Evolutionary conservation across 129 eudicot genomes (phyloP).

Genomic region (Ambrosia artemisiifolia): DNA sequence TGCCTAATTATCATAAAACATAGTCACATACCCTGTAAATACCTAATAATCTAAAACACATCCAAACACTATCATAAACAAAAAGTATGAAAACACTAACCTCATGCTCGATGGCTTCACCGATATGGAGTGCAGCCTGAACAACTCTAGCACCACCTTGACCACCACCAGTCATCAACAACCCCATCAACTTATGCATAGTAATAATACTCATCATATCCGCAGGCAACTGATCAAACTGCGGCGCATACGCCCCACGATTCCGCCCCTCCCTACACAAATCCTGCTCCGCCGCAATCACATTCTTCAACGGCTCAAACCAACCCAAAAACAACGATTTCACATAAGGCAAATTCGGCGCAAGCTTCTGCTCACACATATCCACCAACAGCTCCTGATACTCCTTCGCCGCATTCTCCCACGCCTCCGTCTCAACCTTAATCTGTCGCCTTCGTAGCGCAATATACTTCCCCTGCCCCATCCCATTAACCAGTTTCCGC

Average conservation of each 20-base stretch:
- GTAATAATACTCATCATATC: slow-evolving; percentile 95
- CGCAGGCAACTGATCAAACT: slow-evolving; percentile 79
- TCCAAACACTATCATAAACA: background rate
- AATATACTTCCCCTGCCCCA: slow-evolving; percentile 56
- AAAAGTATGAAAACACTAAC: slow-evolving; percentile 33
- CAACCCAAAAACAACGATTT: slow-evolving; percentile 94
- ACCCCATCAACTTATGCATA: slow-evolving; percentile 87
- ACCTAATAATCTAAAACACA: background rate
- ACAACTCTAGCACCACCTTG: slow-evolving; percentile 73
- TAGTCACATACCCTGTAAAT: background rate
- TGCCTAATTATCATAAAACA: slow-evolving; percentile 40
- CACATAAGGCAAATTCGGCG: slow-evolving; percentile 94
- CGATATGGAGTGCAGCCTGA: slow-evolving; percentile 73
- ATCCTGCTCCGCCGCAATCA: slow-evolving; percentile 73
- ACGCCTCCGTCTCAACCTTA: slow-evolving; percentile 88
- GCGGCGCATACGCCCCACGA: slow-evolving; percentile 53
- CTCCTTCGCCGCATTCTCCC: slow-evolving; percentile 86
- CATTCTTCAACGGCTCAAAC: slow-evolving; percentile 92
- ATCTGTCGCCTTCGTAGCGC: slow-evolving; percentile 61
- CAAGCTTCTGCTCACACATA: slow-evolving; percentile 93
- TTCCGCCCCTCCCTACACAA: slow-evolving; percentile 60
- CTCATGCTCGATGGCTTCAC: slow-evolving; percentile 97
- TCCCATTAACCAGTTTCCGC: slow-evolving; percentile 47
- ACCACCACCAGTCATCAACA: slow-evolving; percentile 89
- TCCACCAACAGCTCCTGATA: slow-evolving; percentile 85